phyloP scores from a whole-genome alignment of 495 filamentous ascomycete species.

The Xylaria curta region DNA sequence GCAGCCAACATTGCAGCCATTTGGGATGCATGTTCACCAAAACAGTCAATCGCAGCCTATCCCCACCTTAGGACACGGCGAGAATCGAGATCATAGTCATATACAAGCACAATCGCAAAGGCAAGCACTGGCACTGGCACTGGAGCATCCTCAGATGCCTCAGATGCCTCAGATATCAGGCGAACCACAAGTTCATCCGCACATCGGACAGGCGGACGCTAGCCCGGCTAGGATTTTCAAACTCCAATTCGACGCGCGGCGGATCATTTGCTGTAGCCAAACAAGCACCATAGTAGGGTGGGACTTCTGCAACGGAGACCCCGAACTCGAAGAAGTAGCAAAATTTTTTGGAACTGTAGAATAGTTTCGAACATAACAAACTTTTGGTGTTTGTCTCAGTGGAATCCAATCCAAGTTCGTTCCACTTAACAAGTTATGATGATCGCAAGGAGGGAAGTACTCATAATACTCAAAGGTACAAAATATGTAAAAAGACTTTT shows the following conservation, averaged over 20 bases:
- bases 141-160: conserved; percentile 28
- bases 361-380: conserved; percentile 28
- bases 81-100: conserved; percentile 20
- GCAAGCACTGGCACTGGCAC: conserved; percentile 22
- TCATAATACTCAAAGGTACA: background rate
- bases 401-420: background rate
- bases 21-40: conserved; percentile 10
- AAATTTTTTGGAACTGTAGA: conserved; percentile 74
- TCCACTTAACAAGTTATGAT: background rate
- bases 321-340: conserved; percentile 78
- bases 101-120: conserved; percentile 22
- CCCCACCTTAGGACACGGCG: background rate
- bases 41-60: conserved; percentile 20
- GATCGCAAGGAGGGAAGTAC: background rate
- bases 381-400: background rate
- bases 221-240: conserved; percentile 87
- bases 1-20: conserved; percentile 3
- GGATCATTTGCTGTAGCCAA: conserved; percentile 93
- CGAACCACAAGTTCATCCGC: conserved; percentile 38
- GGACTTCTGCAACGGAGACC: conserved; percentile 95
- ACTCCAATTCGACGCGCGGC: conserved; percentile 91
- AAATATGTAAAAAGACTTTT: background rate
- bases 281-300: conserved; percentile 92
- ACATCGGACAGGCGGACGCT: conserved; percentile 44
- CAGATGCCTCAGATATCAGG: conserved; percentile 24